These are phyloP conservation scores for Phaeoacremonium minimum DNA, from an alignment of 2,329 filamentous ascomycete genomes.

Conservation along the genomic window DNA sequence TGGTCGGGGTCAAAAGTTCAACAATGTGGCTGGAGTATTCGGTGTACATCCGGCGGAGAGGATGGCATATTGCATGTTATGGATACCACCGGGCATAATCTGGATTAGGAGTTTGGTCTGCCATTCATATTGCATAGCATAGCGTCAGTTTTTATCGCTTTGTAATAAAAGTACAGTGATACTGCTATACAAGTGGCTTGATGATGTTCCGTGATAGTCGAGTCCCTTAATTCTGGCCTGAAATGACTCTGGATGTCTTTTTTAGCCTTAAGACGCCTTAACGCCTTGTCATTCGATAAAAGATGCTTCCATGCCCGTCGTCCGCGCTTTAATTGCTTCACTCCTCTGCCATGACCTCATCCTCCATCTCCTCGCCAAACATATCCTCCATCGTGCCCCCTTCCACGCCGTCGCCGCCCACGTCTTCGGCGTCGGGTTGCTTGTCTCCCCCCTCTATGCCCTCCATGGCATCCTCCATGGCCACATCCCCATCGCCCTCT, in stretches of 20 bases:
- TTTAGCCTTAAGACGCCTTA: background rate
- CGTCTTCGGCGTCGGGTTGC: slow-evolving; percentile 28
- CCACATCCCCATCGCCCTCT: slow-evolving; percentile 31
- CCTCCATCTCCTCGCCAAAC: slow-evolving; percentile 28
- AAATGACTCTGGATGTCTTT: slow-evolving; percentile 3
- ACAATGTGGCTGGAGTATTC: too few relatives aligned
- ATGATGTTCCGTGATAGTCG: too few relatives aligned
- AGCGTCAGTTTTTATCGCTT: background rate
- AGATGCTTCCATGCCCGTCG: too few relatives aligned
- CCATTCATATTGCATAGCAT: slow-evolving; percentile 14
- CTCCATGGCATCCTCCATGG: slow-evolving; percentile 43
- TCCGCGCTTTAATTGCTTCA: too few relatives aligned
- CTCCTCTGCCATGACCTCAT: slow-evolving; percentile 30
- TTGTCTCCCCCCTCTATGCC: slow-evolving; percentile 35
- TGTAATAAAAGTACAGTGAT: too few relatives aligned
- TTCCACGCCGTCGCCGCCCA: slow-evolving; percentile 43
- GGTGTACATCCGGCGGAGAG: too few relatives aligned
- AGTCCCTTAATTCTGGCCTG: too few relatives aligned
- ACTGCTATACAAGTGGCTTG: too few relatives aligned
- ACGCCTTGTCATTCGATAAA: background rate
- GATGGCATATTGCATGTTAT: too few relatives aligned
- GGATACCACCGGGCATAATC: too few relatives aligned
- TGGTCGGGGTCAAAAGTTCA: too few relatives aligned
- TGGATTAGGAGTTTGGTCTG: background rate
- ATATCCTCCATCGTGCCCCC: slow-evolving; percentile 48